Conservation (phyloP, 2,329 filamentous ascomycete genomes). For the Colletotrichum graminicola region DNA sequence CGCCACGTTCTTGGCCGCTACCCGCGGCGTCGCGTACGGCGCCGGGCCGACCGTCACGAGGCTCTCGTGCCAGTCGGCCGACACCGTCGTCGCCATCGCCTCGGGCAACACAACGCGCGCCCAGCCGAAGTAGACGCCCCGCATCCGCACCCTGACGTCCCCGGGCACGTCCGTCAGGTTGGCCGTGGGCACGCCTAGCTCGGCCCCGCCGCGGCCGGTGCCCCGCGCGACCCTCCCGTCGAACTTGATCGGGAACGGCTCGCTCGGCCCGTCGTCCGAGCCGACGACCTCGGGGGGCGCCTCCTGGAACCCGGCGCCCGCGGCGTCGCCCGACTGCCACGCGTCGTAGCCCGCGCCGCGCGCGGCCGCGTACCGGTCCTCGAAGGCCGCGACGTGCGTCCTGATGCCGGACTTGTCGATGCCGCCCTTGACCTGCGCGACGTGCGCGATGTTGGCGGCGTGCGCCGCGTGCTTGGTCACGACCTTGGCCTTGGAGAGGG, state of each 20-base stretch:
- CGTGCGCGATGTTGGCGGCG: conserved; percentile 1
- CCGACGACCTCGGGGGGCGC: conserved; percentile 57
- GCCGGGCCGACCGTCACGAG: conserved; percentile 69
- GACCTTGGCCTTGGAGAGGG: conserved; percentile 42
- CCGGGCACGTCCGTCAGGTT: conserved; percentile 66
- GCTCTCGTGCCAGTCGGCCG: conserved; percentile 68
- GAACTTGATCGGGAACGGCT: conserved; percentile 67
- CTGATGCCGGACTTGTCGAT: conserved; percentile 48
- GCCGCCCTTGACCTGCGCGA: conserved; percentile 2
- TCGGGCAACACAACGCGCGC: conserved; percentile 56
- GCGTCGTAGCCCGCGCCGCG: conserved; percentile 53
- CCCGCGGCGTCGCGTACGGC: conserved; percentile 57
- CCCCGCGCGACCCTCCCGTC: conserved; percentile 61
- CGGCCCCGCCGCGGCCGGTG: conserved; percentile 54
- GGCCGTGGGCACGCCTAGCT: conserved; percentile 65
- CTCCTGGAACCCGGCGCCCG: conserved; percentile 47
- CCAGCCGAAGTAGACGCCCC: conserved; percentile 77
- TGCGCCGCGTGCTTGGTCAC: conserved; percentile 21
- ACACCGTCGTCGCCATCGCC: conserved; percentile 40
- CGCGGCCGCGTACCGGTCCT: conserved; percentile 52
- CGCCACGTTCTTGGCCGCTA: conserved; percentile 65
- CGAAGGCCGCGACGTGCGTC: conserved; percentile 50
- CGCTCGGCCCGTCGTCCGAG: conserved; percentile 62
- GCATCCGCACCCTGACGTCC: conserved; percentile 65
- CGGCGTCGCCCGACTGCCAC: conserved; percentile 45